These are phyloP conservation scores for Theobroma cacao DNA, from an alignment of 345 rosid species.

Conservation along the genomic window DNA sequence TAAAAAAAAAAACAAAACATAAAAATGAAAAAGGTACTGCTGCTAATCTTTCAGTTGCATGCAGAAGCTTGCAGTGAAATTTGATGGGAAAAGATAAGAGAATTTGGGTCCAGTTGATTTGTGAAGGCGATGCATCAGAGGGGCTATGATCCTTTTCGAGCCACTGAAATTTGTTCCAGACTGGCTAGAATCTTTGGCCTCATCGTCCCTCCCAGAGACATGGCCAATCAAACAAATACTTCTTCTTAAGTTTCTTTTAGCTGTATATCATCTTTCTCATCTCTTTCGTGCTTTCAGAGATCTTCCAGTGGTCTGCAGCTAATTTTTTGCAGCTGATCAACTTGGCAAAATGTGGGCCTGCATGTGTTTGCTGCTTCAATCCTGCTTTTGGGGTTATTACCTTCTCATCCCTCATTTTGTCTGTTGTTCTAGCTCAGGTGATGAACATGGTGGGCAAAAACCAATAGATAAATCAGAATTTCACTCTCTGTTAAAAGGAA, in stretches of 20 bases:
- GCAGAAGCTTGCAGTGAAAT: neutral
- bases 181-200: neutral
- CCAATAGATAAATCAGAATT: neutral
- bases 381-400: neutral
- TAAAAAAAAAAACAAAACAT: neutral
- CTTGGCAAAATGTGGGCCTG: neutral
- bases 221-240: neutral
- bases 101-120: neutral
- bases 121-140: neutral
- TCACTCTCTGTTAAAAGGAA: neutral
- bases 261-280: neutral
- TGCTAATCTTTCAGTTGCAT: neutral
- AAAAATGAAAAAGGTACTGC: neutral
- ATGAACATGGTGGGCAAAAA: neutral
- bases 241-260: neutral
- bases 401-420: neutral
- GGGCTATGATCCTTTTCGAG: neutral
- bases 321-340: neutral
- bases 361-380: neutral
- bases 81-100: neutral
- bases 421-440: neutral
- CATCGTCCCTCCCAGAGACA: neutral
- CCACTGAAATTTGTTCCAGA: conserved; percentile 5
- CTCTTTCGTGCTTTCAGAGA: neutral
- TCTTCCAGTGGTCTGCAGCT: neutral